These are phyloP conservation scores for Stachybotrys elegans DNA, from an alignment of 2,329 filamentous ascomycete genomes.

Conservation along the genomic window DNA sequence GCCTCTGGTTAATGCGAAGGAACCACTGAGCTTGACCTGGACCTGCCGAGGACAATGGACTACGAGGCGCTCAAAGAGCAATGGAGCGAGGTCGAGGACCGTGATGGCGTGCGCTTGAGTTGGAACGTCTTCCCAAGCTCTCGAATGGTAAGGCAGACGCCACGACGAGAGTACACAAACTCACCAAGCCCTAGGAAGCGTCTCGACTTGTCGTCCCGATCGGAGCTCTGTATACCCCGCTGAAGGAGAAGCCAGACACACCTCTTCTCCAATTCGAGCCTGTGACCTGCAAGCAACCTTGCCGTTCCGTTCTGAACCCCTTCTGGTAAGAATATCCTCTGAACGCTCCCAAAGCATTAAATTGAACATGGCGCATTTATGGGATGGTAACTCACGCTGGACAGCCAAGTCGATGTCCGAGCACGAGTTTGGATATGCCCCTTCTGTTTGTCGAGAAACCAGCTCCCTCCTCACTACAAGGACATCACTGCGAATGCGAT, in stretches of 20 bases:
- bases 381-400: too few species aligned
- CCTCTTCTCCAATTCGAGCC: conserved; percentile 93
- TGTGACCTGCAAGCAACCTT: conserved; percentile 93
- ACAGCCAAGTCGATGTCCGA: conserved; percentile 80
- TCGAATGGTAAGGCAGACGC: conserved; percentile 84
- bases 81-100: conserved; percentile 94
- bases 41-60: conserved; percentile 57
- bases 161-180: too few species aligned
- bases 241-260: conserved; percentile 90
- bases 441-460: conserved; percentile 80
- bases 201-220: conserved; percentile 93
- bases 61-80: conserved; percentile 91
- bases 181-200: conserved; percentile 62
- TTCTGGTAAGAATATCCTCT: conserved; percentile 83
- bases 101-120: conserved; percentile 90
- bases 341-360: not conserved
- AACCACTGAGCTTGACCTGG: not conserved
- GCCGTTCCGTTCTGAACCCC: conserved; percentile 91
- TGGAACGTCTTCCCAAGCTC: conserved; percentile 99
- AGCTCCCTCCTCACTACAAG: conserved; percentile 81
- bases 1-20: not conserved
- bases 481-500: conserved; percentile 81
- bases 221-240: conserved; percentile 87
- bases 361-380: too few species aligned
- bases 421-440: conserved; percentile 85